phyloP scores from a whole-genome alignment of 2,329 filamentous ascomycete genomes.

The Fusarium musae region DNA sequence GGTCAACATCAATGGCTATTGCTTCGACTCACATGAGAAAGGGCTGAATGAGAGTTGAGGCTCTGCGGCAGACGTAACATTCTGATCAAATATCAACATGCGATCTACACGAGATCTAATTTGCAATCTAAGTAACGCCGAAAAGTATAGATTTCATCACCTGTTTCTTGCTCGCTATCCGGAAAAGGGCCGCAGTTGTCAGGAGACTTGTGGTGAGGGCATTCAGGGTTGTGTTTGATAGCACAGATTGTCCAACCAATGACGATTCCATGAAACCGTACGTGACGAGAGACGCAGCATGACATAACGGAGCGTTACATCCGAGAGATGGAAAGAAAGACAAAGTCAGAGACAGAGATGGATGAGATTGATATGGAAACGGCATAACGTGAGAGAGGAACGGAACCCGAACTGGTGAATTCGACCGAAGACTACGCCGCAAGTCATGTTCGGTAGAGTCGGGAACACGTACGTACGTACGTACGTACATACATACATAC shows the following conservation, averaged over 20 bases:
- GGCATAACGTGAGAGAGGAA: constrained; percentile 15
- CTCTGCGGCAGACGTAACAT: constrained; percentile 19
- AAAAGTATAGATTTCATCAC: constrained; percentile 25
- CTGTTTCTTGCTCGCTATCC: constrained; percentile 17
- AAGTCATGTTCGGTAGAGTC: neutral
- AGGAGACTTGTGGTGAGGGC: constrained; percentile 27
- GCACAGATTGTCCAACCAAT: constrained; percentile 11
- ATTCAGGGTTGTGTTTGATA: constrained; percentile 25
- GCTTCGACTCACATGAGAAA: neutral
- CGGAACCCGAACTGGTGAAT: constrained; percentile 14
- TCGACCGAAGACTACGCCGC: constrained; percentile 9
- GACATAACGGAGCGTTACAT: constrained; percentile 24
- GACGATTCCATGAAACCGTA: neutral
- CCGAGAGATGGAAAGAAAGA: constrained; percentile 1
- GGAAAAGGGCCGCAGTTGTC: constrained; percentile 28
- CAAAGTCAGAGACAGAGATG: neutral
- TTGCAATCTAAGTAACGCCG: constrained; percentile 21
- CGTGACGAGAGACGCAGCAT: constrained; percentile 17
- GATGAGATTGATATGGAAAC: constrained; percentile 12
- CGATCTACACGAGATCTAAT: constrained; percentile 28
- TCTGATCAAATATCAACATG: constrained; percentile 24
- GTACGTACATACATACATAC: neutral
- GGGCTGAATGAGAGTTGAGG: constrained; percentile 14
- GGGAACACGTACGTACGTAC: neutral
- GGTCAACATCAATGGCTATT: neutral